Percentiles rank a stretch among this genome's conserved stretches.
phyloP scores from a whole-genome alignment of 2,329 filamentous ascomycete genomes.

The Cercospora berteroae region DNA sequence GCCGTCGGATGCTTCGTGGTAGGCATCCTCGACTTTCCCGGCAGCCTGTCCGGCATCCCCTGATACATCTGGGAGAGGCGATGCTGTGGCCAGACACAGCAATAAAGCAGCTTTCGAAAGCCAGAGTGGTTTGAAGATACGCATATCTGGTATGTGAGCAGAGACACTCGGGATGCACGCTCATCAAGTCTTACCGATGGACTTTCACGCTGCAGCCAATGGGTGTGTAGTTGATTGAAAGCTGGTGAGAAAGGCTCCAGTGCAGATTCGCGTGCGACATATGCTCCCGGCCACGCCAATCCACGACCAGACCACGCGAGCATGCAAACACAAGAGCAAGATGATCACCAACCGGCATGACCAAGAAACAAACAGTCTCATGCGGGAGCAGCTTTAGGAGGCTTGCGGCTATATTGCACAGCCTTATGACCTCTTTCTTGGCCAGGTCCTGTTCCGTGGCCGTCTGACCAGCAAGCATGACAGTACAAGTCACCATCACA shows the following conservation, averaged over 20 bases:
- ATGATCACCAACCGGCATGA: background rate
- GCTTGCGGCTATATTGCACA: conserved; percentile 40
- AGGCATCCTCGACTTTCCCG: background rate
- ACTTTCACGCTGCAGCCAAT: background rate
- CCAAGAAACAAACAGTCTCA: background rate
- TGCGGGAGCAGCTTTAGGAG: conserved; percentile 13
- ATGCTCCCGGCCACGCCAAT: background rate
- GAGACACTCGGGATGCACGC: background rate
- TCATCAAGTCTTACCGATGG: background rate
- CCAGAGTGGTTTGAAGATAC: background rate
- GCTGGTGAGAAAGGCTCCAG: too few species aligned
- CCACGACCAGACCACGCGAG: background rate
- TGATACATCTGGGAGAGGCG: background rate
- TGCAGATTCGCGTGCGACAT: background rate
- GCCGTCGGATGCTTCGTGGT: background rate
- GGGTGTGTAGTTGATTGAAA: background rate
- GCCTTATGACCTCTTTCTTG: conserved; percentile 70
- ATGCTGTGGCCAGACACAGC: background rate
- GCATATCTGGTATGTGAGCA: background rate
- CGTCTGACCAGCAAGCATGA: conserved; percentile 74
- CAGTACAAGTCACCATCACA: conserved; percentile 75
- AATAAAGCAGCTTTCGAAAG: background rate
- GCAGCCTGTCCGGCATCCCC: background rate
- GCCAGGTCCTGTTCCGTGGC: conserved; percentile 68
- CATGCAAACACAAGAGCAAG: background rate